These are phyloP conservation scores for Filosporella fistucella DNA, from an alignment of 495 filamentous ascomycete genomes.

Conservation along the genomic window DNA sequence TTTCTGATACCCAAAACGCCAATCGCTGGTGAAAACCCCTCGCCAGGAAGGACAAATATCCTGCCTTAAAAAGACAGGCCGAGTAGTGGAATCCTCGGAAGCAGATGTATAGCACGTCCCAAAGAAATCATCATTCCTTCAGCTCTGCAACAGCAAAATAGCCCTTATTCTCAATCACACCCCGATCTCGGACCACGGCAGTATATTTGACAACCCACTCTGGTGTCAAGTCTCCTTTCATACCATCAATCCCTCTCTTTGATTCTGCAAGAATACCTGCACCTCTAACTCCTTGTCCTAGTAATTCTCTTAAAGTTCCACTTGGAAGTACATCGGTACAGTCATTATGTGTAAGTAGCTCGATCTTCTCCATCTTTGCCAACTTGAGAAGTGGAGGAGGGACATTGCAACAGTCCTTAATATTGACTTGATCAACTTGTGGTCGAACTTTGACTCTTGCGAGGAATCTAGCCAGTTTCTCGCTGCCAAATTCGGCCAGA, in stretches of 20 bases:
- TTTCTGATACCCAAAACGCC: no score
- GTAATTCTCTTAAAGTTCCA: slow-evolving; percentile 76
- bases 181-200: slow-evolving; percentile 92
- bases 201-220: slow-evolving; percentile 98
- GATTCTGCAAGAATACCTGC: slow-evolving; percentile 59
- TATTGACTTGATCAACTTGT: slow-evolving; percentile 91
- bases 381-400: slow-evolving; percentile 81
- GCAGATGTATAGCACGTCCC: background rate
- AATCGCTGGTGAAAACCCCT: no score
- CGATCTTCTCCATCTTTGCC: slow-evolving; percentile 79
- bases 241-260: slow-evolving; percentile 34
- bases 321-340: slow-evolving; percentile 84
- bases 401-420: slow-evolving; percentile 94
- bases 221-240: slow-evolving; percentile 74
- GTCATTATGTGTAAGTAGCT: slow-evolving; percentile 91
- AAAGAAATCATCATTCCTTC: slow-evolving; percentile 31
- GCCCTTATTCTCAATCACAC: slow-evolving; percentile 97
- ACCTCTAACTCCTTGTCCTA: slow-evolving; percentile 62
- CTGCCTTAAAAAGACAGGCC: no score
- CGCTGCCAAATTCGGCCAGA: slow-evolving; percentile 83
- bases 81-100: no score
- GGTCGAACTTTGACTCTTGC: slow-evolving; percentile 64
- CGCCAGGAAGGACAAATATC: no score
- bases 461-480: slow-evolving; percentile 60
- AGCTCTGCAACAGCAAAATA: slow-evolving; percentile 86